These are phyloP conservation scores for Datura wrightii DNA, from an alignment of 257 asterid genomes.

Conservation along the genomic window DNA sequence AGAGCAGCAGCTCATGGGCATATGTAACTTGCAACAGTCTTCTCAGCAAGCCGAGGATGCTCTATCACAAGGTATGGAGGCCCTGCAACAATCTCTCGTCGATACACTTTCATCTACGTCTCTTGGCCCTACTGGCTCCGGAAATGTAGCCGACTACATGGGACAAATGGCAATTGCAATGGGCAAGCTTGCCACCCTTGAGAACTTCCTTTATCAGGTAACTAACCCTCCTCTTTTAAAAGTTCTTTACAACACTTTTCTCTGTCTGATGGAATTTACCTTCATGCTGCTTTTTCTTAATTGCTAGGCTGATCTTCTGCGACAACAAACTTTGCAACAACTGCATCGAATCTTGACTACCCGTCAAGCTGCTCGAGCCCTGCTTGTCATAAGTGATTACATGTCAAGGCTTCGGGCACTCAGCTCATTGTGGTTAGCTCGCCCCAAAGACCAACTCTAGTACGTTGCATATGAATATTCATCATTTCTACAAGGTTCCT, in stretches of 20 bases:
- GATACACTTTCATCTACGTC: slow-evolving; percentile 76
- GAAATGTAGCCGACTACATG: slow-evolving; percentile 78
- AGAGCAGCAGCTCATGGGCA: slow-evolving; percentile 77
- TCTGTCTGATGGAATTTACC: background rate
- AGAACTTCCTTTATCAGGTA: slow-evolving; percentile 83
- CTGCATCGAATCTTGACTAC: slow-evolving; percentile 84
- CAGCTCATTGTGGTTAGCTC: slow-evolving; percentile 83
- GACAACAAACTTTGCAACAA: slow-evolving; percentile 88
- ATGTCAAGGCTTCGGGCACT: slow-evolving; percentile 82
- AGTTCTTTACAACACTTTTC: too few relatives aligned
- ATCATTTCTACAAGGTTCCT: background rate
- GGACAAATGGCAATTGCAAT: slow-evolving; percentile 88
- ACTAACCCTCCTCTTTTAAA: background rate
- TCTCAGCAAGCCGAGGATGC: slow-evolving; percentile 97
- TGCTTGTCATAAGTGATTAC: slow-evolving; percentile 81
- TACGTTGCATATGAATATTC: background rate
- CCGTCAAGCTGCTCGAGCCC: slow-evolving; percentile 93
- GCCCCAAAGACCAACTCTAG: slow-evolving; percentile 59
- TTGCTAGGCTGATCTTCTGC: slow-evolving; percentile 80
- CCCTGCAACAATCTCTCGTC: slow-evolving; percentile 73
- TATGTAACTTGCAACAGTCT: slow-evolving; percentile 81
- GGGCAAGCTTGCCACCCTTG: slow-evolving; percentile 73
- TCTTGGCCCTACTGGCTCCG: slow-evolving; percentile 51
- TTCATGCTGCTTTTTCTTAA: background rate
- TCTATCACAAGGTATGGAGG: slow-evolving; percentile 96